Base-by-base conservation (phyloP, 371 early-diverging fungal species). In the Thermomucor indicae-seudaticae region DNA sequence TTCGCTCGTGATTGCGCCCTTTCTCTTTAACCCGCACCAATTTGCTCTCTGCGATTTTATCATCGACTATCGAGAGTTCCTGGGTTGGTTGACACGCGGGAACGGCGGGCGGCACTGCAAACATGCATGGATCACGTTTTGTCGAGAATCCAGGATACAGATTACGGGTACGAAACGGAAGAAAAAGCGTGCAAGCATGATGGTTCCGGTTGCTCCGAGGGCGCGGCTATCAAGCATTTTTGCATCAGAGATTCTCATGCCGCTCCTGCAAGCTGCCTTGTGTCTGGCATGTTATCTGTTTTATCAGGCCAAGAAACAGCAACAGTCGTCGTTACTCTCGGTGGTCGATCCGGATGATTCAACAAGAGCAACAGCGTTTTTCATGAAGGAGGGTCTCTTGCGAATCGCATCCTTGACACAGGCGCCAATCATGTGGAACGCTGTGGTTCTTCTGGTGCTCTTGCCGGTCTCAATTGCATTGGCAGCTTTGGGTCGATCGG, bases 11-110 rank as follows among this genome's bases (percentile, higher is more conserved):
- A 65, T 92, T 19, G 84, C 90, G 14, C 91, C 92, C 0, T 92
- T 89, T 63, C 55, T 92, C 28, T 92, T 90, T 67, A 92, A 92
- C 47, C 91, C 91, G 10, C 91, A 90, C 52, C 90, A 89, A 58
- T 92, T 91, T 50, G 81, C 81, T 4, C 62, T 84, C 28, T 71
- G 65, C 1, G 89, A 89, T 47, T 89, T 91, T 48, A 79, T 91
- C 46, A 61, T 79, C 12, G 92, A 92, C 50, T 92, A 91, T 58
- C 81, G 84, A 28, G 87, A 83, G 51, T 90, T 83, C 58, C 57
- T 92, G 49, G 77, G 84, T 20, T 92, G 92, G 90, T 62, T 92
- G 39, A 81, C 85, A 12, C 77, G 82, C 0, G 89, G 92, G 23
- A 90, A 91, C 53, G 79, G 81, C 28, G 53, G 60, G 23, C 59